Percentiles rank a stretch among this genome's conserved stretches.
phyloP scores from a whole-genome alignment of 371 early-diverging fungal genomes.

The Mucor circinelloides region DNA sequence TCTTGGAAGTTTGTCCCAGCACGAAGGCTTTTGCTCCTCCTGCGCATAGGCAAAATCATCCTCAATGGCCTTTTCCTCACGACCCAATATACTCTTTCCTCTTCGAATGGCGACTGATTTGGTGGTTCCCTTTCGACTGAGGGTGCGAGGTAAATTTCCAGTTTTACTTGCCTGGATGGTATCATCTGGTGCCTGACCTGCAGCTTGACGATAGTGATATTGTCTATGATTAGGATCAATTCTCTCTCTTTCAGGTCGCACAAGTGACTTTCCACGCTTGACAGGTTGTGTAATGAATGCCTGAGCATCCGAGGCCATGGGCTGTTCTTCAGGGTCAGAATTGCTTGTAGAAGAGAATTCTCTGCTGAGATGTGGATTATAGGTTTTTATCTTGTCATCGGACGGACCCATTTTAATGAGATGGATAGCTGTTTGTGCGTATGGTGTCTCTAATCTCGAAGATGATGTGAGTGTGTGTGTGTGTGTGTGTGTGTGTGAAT shows the following conservation, averaged over 20 bases:
- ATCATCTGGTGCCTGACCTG: constrained; percentile 33
- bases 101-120: constrained; percentile 28
- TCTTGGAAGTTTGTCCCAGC: constrained; percentile 10
- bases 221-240: constrained; percentile 58
- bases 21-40: neutral
- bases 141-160: constrained; percentile 28
- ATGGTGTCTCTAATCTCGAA: neutral
- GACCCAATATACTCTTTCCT: constrained; percentile 47
- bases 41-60: constrained; percentile 8
- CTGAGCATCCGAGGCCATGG: constrained; percentile 24
- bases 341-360: constrained; percentile 13
- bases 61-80: constrained; percentile 32
- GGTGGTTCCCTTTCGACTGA: constrained; percentile 19
- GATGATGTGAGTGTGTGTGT: too few relatives aligned
- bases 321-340: constrained; percentile 1
- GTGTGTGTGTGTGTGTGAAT: neutral
- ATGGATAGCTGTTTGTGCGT: neutral
- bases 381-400: constrained; percentile 16
- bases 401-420: neutral
- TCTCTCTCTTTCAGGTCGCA: constrained; percentile 72
- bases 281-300: constrained; percentile 26
- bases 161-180: constrained; percentile 40
- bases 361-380: constrained; percentile 22
- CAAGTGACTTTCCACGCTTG: constrained; percentile 66
- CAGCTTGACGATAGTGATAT: constrained; percentile 56